phyloP scores from a whole-genome alignment of 2,329 filamentous ascomycete genomes.

The Teratosphaeria pseudoeucalypti region DNA sequence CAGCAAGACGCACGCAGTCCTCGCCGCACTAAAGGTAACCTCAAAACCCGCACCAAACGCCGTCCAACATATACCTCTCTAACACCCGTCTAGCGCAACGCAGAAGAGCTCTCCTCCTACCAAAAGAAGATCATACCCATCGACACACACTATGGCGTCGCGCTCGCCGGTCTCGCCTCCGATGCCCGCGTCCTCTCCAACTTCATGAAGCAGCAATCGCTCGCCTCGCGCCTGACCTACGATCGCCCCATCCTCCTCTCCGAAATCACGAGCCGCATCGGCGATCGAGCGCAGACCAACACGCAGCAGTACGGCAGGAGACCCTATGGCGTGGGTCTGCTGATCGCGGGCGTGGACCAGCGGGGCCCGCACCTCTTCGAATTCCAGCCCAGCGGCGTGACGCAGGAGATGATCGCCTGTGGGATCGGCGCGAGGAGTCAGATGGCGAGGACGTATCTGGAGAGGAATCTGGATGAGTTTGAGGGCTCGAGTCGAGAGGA shows the following conservation, averaged over 20 bases:
- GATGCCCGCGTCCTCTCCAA: constrained; percentile 98
- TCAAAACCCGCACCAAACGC: background rate
- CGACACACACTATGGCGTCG: constrained; percentile 90
- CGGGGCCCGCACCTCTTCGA: constrained; percentile 93
- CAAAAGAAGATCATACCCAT: constrained; percentile 98
- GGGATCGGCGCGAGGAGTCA: constrained; percentile 93
- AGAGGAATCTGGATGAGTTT: constrained; percentile 82
- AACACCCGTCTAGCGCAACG: constrained; percentile 61
- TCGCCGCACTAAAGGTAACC: constrained; percentile 89
- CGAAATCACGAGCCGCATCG: constrained; percentile 82
- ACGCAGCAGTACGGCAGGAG: constrained; percentile 96
- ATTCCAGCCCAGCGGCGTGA: constrained; percentile 93
- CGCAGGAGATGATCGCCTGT: constrained; percentile 92
- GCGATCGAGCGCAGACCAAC: constrained; percentile 93
- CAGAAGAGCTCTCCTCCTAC: constrained; percentile 98
- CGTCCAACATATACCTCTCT: background rate
- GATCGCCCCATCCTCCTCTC: constrained; percentile 85
- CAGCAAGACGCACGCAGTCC: constrained; percentile 94
- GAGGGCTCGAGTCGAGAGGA: constrained; percentile 67
- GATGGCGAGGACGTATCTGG: constrained; percentile 95
- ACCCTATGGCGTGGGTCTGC: constrained; percentile 86
- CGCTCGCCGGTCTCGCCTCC: constrained; percentile 91
- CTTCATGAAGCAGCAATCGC: constrained; percentile 99
- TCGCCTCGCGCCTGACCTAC: constrained; percentile 90
- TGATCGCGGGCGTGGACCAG: constrained; percentile 90